Percentiles rank a stretch among this genome's conserved stretches.
These are phyloP conservation scores for Russula compacta DNA, from an alignment of 768 basidiomycete genomes.

Conservation along the genomic window DNA sequence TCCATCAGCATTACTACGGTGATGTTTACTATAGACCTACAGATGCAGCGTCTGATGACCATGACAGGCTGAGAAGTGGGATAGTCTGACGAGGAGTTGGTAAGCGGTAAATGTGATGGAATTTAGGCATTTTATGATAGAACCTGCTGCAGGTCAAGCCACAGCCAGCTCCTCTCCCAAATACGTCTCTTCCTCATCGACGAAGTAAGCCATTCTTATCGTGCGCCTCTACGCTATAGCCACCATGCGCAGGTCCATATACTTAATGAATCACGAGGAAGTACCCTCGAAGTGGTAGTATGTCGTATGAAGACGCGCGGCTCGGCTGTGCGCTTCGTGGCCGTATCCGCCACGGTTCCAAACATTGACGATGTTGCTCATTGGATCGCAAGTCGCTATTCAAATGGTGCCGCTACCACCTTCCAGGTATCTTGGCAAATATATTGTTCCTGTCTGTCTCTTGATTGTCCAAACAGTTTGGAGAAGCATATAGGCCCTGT, in stretches of 20 bases:
- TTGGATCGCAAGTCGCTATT: conserved; percentile 61
- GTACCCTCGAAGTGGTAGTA: conserved; percentile 89
- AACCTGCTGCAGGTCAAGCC: conserved; percentile 39
- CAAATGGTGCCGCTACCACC: conserved; percentile 44
- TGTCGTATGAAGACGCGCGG: conserved; percentile 83
- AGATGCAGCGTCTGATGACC: background rate
- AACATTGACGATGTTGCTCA: conserved; percentile 84
- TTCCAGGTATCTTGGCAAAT: conserved; percentile 47
- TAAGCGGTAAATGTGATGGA: conserved; percentile 24
- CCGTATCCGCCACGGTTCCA: conserved; percentile 90
- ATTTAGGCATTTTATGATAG: conserved; percentile 1
- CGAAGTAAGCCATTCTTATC: conserved; percentile 43
- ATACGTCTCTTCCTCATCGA: conserved; percentile 85
- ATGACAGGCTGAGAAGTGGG: conserved; percentile 88
- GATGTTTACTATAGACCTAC: conserved; percentile 11
- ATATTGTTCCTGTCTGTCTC: background rate
- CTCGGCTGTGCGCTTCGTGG: conserved; percentile 64
- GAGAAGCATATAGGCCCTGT: conserved; percentile 87
- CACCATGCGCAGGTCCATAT: conserved; percentile 65
- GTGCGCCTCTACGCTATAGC: background rate
- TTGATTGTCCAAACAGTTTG: conserved; percentile 49
- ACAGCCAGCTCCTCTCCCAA: conserved; percentile 57
- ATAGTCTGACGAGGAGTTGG: conserved; percentile 87
- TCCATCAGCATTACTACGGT: conserved; percentile 66
- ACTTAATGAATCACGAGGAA: conserved; percentile 82